Evolutionary conservation across 495 filamentous ascomycete species (phyloP).

Genomic region (Lepidopterella palustris): DNA sequence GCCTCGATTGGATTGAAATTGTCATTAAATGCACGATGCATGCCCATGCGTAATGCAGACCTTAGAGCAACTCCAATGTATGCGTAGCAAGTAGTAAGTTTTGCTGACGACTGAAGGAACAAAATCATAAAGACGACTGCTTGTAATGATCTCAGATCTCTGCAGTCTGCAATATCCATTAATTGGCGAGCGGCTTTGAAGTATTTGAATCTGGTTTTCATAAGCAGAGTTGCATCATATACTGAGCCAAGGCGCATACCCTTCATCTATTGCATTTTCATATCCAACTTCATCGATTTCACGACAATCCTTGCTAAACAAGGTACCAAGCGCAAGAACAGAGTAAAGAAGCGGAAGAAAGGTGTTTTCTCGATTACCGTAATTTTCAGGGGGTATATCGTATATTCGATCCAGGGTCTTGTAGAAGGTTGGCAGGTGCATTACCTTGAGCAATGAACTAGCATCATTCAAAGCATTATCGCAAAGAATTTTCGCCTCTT

Average conservation of each 20-base stretch:
- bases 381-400: slow-evolving; percentile 59
- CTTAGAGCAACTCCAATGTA: slow-evolving; percentile 86
- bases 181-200: slow-evolving; percentile 74
- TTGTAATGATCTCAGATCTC: slow-evolving; percentile 79
- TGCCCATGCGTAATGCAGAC: slow-evolving; percentile 76
- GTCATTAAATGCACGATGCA: slow-evolving; percentile 71
- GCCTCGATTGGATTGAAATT: slow-evolving; percentile 79
- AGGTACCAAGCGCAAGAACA: slow-evolving; percentile 76
- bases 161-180: slow-evolving; percentile 85
- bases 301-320: slow-evolving; percentile 57
- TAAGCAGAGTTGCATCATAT: slow-evolving; percentile 9
- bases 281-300: slow-evolving; percentile 53
- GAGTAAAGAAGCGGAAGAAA: slow-evolving; percentile 81
- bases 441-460: slow-evolving; percentile 72
- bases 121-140: slow-evolving; percentile 87
- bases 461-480: slow-evolving; percentile 76
- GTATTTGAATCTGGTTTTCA: slow-evolving; percentile 64
- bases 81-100: slow-evolving; percentile 87
- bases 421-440: slow-evolving; percentile 86
- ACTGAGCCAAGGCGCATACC: slow-evolving; percentile 43
- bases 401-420: slow-evolving; percentile 73
- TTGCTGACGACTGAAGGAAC: slow-evolving; percentile 85
- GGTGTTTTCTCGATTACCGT: slow-evolving; percentile 64
- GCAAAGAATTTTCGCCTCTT: slow-evolving; percentile 61
- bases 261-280: slow-evolving; percentile 70